Conservation (phyloP, 805 yeast species). For the Helenozyma baotianmanensis region DNA sequence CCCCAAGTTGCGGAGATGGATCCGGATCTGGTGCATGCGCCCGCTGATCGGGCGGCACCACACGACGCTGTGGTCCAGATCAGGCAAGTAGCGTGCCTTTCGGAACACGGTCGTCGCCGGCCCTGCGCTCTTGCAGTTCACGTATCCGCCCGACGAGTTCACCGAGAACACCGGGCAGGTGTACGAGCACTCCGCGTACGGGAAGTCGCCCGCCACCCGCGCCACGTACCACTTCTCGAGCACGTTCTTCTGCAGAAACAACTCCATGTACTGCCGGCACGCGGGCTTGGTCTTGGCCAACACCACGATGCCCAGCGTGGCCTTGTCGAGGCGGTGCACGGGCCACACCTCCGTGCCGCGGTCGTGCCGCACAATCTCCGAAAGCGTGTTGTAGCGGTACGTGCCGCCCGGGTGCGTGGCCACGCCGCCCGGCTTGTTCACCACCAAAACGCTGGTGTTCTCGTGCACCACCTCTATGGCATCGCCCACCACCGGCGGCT, state of each 20-base stretch:
- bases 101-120: constrained; percentile 30
- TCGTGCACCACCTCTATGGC: constrained; percentile 25
- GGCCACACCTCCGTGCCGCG: constrained; percentile 31
- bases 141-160: constrained; percentile 28
- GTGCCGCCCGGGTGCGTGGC: constrained; percentile 52
- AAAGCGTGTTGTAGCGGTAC: constrained; percentile 39
- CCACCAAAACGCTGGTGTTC: constrained; percentile 36
- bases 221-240: constrained; percentile 44
- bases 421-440: constrained; percentile 49
- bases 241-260: constrained; percentile 25
- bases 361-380: constrained; percentile 37
- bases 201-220: constrained; percentile 39
- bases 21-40: constrained; percentile 53
- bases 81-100: constrained; percentile 23
- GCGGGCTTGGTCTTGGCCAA: constrained; percentile 34
- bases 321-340: constrained; percentile 47
- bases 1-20: constrained; percentile 47
- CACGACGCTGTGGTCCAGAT: constrained; percentile 39
- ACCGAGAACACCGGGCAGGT: constrained; percentile 38
- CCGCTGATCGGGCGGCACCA: constrained; percentile 50
- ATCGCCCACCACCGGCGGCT: constrained; percentile 22
- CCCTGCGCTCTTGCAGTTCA: constrained; percentile 17
- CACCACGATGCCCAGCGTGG: constrained; percentile 48
- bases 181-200: constrained; percentile 21
- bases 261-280: constrained; percentile 27